phyloP scores from a whole-genome alignment of 2,329 filamentous ascomycete species.

The Didymella pinodella region DNA sequence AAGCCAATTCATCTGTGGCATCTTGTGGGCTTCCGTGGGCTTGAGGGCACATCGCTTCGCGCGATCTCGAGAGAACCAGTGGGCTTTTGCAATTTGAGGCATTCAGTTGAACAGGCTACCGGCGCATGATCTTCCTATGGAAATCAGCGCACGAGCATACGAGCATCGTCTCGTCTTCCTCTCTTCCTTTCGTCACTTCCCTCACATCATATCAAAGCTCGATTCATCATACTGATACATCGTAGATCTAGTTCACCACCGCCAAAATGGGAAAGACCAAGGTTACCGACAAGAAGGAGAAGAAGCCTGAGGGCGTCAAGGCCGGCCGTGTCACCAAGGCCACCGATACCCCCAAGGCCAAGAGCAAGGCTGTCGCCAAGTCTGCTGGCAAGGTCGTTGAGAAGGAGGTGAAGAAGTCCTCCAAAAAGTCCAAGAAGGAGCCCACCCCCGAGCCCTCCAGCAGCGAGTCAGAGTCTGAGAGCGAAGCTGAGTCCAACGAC shows the following conservation, averaged over 20 bases:
- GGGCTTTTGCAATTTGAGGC: slow-evolving; percentile 55
- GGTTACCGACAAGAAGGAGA: slow-evolving; percentile 62
- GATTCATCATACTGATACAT: slow-evolving; percentile 42
- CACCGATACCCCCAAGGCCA: slow-evolving; percentile 69
- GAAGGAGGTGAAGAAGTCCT: slow-evolving; percentile 60
- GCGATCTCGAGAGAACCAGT: slow-evolving; percentile 53
- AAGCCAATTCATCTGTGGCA: slow-evolving; percentile 56
- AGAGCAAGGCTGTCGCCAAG: slow-evolving; percentile 74
- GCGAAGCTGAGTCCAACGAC: slow-evolving; percentile 31
- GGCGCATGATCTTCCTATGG: slow-evolving; percentile 31
- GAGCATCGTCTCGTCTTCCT: slow-evolving; percentile 32
- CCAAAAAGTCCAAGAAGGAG: slow-evolving; percentile 60
- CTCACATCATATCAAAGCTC: slow-evolving; percentile 7
- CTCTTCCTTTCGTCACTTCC: slow-evolving; percentile 30
- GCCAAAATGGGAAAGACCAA: slow-evolving; percentile 51
- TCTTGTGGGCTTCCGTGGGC: slow-evolving; percentile 56
- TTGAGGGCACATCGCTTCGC: slow-evolving; percentile 52
- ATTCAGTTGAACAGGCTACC: slow-evolving; percentile 48
- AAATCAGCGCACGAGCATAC: slow-evolving; percentile 35
- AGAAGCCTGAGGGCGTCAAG: slow-evolving; percentile 68
- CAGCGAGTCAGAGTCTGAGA: slow-evolving; percentile 43
- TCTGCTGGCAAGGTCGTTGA: slow-evolving; percentile 46
- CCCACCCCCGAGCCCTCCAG: slow-evolving; percentile 55
- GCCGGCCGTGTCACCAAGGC: slow-evolving; percentile 73
- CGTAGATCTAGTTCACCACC: slow-evolving; percentile 39